Conservation (phyloP, 352 stramenopile genomes). For the Pythium pyrilobum region DNA sequence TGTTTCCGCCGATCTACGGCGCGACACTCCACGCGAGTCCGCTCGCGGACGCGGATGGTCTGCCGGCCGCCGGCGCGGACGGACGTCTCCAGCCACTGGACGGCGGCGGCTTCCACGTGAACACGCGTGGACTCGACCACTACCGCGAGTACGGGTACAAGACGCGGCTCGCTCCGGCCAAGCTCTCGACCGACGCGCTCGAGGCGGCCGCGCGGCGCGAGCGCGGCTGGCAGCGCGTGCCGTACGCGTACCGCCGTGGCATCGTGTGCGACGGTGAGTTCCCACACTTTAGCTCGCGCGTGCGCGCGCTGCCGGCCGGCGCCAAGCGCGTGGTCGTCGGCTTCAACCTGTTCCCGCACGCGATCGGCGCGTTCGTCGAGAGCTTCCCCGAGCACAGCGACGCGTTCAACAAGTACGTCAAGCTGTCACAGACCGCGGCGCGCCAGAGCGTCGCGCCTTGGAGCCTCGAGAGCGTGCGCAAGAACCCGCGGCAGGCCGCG, state of each 20-base stretch:
- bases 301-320: slow-evolving; percentile 32
- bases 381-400: slow-evolving; percentile 62
- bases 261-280: slow-evolving; percentile 70
- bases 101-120: slow-evolving; percentile 59
- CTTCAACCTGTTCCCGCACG: slow-evolving; percentile 68
- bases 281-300: slow-evolving; percentile 58
- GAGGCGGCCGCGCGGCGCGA: slow-evolving; percentile 26
- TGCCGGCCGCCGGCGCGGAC: not conserved
- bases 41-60: slow-evolving; percentile 16
- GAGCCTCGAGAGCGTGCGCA: slow-evolving; percentile 47
- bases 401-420: slow-evolving; percentile 72
- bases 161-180: slow-evolving; percentile 29
- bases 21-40: slow-evolving; percentile 72
- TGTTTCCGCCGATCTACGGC: slow-evolving; percentile 65
- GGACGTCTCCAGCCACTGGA: not conserved
- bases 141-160: slow-evolving; percentile 68
- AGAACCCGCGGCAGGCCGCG: slow-evolving; percentile 58
- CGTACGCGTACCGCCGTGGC: slow-evolving; percentile 50
- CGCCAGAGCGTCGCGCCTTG: slow-evolving; percentile 38
- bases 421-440: slow-evolving; percentile 53
- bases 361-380: slow-evolving; percentile 53
- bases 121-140: slow-evolving; percentile 39
- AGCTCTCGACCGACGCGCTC: slow-evolving; percentile 44
- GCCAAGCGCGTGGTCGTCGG: slow-evolving; percentile 64
- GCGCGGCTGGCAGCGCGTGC: slow-evolving; percentile 33